These are phyloP conservation scores for Leccinum angustisporum DNA, from an alignment of 1,284 basidiomycete genomes.

Conservation along the genomic window DNA sequence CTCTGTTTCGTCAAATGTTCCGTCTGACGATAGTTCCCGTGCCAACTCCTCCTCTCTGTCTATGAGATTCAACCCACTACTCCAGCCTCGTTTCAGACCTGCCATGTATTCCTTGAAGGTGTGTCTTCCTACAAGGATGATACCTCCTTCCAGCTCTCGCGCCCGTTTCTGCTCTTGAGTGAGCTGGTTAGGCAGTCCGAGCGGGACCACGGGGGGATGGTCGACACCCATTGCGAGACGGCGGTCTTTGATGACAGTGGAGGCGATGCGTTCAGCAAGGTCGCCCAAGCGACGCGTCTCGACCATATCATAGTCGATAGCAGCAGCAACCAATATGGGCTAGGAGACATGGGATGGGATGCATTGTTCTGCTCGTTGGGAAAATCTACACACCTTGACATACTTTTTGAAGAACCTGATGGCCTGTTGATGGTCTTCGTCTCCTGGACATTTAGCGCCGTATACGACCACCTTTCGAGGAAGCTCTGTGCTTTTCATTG, in stretches of 20 bases:
- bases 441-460: slow-evolving; percentile 89
- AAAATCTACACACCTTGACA: slow-evolving; percentile 74
- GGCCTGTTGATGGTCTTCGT: slow-evolving; percentile 87
- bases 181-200: slow-evolving; percentile 58
- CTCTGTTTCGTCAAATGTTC: slow-evolving; percentile 71
- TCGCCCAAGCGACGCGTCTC: slow-evolving; percentile 85
- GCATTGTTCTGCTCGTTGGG: slow-evolving; percentile 4
- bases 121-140: slow-evolving; percentile 86
- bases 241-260: slow-evolving; percentile 67
- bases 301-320: slow-evolving; percentile 87
- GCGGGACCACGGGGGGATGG: slow-evolving; percentile 40
- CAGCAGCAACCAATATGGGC: slow-evolving; percentile 94
- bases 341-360: slow-evolving; percentile 34
- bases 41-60: slow-evolving; percentile 80
- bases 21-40: slow-evolving; percentile 67
- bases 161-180: slow-evolving; percentile 56
- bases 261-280: slow-evolving; percentile 72
- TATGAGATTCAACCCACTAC: slow-evolving; percentile 65
- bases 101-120: slow-evolving; percentile 94
- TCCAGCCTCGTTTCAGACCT: slow-evolving; percentile 86
- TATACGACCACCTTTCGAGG: slow-evolving; percentile 87
- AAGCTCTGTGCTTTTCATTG: slow-evolving; percentile 63
- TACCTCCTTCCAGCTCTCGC: slow-evolving; percentile 78
- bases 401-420: slow-evolving; percentile 92
- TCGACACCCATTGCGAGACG: slow-evolving; percentile 66